These are phyloP conservation scores for Sonneratia caseolaris DNA, from an alignment of 345 rosid species.

Conservation along the genomic window DNA sequence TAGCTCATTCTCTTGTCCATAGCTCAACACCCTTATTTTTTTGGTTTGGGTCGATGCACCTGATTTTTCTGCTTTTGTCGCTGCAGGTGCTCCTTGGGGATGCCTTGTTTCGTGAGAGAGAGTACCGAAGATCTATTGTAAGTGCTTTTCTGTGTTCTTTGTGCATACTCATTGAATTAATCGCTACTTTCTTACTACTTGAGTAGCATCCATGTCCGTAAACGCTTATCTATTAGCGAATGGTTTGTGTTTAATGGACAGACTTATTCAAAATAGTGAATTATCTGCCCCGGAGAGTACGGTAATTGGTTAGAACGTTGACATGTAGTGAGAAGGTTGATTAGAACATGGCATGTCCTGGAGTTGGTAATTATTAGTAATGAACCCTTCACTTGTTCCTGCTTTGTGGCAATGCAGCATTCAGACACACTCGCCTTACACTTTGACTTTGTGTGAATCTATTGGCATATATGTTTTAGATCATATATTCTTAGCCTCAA, in stretches of 20 bases:
- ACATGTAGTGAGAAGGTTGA: background rate
- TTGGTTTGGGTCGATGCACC: background rate
- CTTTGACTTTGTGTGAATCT: background rate
- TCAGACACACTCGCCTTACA: background rate
- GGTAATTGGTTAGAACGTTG: background rate
- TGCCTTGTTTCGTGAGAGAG: constrained; percentile 71
- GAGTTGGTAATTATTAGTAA: background rate
- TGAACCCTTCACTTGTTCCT: background rate
- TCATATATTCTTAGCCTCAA: background rate
- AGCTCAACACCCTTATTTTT: background rate
- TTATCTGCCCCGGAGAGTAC: background rate
- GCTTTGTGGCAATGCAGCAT: background rate
- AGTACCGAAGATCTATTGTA: constrained; percentile 80
- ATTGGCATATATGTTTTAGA: background rate
- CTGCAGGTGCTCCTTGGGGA: constrained; percentile 82
- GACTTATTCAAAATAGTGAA: background rate
- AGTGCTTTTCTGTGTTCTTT: constrained; percentile 15
- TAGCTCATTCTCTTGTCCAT: background rate
- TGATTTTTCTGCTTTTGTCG: constrained; percentile 2
- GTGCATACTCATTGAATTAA: background rate
- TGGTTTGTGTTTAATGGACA: background rate
- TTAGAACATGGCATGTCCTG: background rate
- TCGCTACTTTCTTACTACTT: background rate
- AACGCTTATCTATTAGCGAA: background rate
- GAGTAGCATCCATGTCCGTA: background rate